These are phyloP conservation scores for Solanum pimpinellifolium DNA, from an alignment of 257 asterid species.

Conservation along the genomic window DNA sequence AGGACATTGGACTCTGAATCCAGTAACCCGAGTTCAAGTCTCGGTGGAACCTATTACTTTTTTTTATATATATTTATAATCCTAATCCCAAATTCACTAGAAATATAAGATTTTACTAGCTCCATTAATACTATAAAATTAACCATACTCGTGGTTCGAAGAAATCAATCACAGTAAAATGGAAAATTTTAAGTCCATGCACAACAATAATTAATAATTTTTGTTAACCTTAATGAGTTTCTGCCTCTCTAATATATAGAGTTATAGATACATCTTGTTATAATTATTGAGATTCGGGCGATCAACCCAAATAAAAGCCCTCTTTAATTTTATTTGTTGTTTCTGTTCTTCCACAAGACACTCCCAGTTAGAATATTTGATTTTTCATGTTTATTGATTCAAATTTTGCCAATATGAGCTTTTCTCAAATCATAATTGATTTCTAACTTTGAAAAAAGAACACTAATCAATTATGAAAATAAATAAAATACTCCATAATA, in stretches of 20 bases:
- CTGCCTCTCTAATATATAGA: neutral
- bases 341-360: neutral
- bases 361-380: neutral
- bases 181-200: neutral
- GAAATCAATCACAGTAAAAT: too few relatives aligned
- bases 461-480: neutral
- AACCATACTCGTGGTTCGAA: neutral
- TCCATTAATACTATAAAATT: neutral
- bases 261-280: neutral
- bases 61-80: neutral
- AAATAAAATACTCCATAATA: neutral
- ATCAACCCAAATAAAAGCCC: neutral
- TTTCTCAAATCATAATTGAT: neutral
- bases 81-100: neutral
- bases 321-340: too few relatives aligned
- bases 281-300: accelerated
- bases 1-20: slow-evolving; percentile 38
- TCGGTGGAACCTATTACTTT: neutral
- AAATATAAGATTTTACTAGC: neutral
- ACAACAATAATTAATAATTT: neutral
- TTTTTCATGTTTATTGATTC: too few relatives aligned
- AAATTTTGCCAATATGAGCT: neutral
- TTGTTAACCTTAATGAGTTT: neutral
- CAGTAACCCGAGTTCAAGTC: slow-evolving; percentile 35
- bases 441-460: neutral